Conservation (phyloP, 2,329 filamentous ascomycete genomes). For the Salinomyces thailandicus region DNA sequence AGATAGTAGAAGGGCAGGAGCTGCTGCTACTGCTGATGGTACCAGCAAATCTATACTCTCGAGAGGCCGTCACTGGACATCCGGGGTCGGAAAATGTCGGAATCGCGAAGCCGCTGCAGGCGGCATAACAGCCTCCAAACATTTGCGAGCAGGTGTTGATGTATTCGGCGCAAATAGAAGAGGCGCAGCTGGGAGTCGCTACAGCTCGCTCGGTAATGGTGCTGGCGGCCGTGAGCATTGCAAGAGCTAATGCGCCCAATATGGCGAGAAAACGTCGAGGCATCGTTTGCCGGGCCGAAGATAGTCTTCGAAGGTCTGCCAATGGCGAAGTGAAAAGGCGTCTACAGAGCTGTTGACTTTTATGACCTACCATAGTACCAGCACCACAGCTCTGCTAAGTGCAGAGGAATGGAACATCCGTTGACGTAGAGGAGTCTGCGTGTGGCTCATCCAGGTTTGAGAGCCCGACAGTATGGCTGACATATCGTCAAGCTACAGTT, state of each 20-base stretch:
- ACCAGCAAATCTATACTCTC: background rate
- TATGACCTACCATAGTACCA: too few species aligned
- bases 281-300: too few species aligned
- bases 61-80: constrained; percentile 7
- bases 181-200: constrained; percentile 3
- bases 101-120: constrained; percentile 11
- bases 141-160: constrained; percentile 16
- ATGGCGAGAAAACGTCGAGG: too few species aligned
- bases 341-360: too few species aligned
- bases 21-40: background rate
- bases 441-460: too few species aligned
- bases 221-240: background rate
- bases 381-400: too few species aligned
- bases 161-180: constrained; percentile 15
- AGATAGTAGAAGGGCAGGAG: constrained; percentile 1
- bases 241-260: background rate
- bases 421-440: too few species aligned
- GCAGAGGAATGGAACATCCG: too few species aligned
- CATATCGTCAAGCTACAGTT: too few species aligned
- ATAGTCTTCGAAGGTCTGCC: too few species aligned
- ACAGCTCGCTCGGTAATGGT: background rate
- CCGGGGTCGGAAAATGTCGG: constrained; percentile 14
- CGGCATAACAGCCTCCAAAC: constrained; percentile 12
- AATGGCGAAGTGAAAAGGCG: too few species aligned
- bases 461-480: too few species aligned